Evolutionary conservation across 257 asterid species (phyloP).

Genomic region (Nicotiana paniculata): DNA sequence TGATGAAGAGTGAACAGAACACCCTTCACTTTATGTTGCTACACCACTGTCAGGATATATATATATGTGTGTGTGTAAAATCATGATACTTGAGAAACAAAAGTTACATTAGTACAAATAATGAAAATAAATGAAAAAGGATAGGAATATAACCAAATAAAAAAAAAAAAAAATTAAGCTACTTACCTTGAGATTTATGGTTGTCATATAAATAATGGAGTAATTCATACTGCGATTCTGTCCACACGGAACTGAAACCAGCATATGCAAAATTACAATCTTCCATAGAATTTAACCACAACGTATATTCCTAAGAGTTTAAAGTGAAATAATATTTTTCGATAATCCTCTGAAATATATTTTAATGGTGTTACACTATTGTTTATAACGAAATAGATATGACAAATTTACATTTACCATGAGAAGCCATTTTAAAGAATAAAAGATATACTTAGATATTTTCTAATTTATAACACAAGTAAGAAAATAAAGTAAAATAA

Average conservation of each 20-base stretch:
- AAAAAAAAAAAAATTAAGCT: not conserved
- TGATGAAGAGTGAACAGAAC: no score
- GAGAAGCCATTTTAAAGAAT: not conserved
- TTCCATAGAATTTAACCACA: no score
- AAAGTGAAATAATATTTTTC: no score
- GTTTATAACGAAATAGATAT: not conserved
- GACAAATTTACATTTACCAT: not conserved
- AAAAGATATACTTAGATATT: not conserved
- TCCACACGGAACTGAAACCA: not conserved
- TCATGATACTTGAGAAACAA: no score
- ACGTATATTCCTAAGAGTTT: no score
- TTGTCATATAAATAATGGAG: not conserved
- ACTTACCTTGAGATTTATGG: not conserved
- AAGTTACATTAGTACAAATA: no score
- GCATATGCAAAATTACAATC: not conserved
- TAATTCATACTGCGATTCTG: not conserved
- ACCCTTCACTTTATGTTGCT: no score
- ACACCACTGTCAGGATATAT: no score
- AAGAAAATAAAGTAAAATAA: not conserved
- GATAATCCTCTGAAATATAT: no score
- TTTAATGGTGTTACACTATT: not conserved
- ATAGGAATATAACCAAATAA: not conserved
- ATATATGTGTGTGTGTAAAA: no score
- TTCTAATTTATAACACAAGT: not conserved
- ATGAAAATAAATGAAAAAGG: not conserved